phyloP scores from a whole-genome alignment of 2,329 filamentous ascomycete species.

The Alternaria burnsii region DNA sequence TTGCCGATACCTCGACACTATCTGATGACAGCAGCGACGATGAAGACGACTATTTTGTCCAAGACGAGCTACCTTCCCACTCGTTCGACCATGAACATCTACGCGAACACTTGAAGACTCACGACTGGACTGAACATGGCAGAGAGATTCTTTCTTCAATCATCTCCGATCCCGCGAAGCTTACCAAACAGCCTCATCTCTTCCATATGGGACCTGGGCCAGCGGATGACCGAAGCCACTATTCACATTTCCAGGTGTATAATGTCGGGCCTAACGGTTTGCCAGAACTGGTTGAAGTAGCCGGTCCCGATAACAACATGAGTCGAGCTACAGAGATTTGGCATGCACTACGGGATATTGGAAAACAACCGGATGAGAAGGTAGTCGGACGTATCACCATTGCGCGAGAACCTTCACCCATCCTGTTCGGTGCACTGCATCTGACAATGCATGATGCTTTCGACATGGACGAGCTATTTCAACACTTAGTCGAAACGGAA shows the following conservation, averaged over 20 bases:
- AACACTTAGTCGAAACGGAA: slow-evolving; percentile 61
- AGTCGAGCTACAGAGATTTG: slow-evolving; percentile 45
- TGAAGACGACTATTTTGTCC: slow-evolving; percentile 51
- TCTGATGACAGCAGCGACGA: slow-evolving; percentile 48
- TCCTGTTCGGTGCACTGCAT: slow-evolving; percentile 68
- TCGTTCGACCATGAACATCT: slow-evolving; percentile 56
- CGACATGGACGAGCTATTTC: slow-evolving; percentile 69
- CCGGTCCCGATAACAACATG: slow-evolving; percentile 44
- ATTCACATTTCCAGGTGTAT: slow-evolving; percentile 66
- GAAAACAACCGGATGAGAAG: slow-evolving; percentile 48
- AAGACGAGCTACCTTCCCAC: slow-evolving; percentile 50
- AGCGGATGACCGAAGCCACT: slow-evolving; percentile 54
- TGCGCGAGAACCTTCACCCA: slow-evolving; percentile 67
- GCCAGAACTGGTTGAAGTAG: slow-evolving; percentile 50
- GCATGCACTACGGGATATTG: slow-evolving; percentile 45
- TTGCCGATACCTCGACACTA: slow-evolving; percentile 46
- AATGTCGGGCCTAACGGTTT: slow-evolving; percentile 61
- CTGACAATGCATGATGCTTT: slow-evolving; percentile 66
- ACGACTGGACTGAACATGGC: slow-evolving; percentile 55
- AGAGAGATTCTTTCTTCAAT: slow-evolving; percentile 53
- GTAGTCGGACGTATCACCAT: slow-evolving; percentile 68
- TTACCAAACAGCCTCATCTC: slow-evolving; percentile 55
- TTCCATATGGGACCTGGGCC: slow-evolving; percentile 54
- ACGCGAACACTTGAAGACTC: slow-evolving; percentile 55
- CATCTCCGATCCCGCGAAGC: slow-evolving; percentile 54